A percentile compares a stretch with the other conserved stretches of the same genome.
These are phyloP conservation scores for Wickerhamiella alocasiicola DNA, from an alignment of 805 yeast genomes.

Conservation along the genomic window DNA sequence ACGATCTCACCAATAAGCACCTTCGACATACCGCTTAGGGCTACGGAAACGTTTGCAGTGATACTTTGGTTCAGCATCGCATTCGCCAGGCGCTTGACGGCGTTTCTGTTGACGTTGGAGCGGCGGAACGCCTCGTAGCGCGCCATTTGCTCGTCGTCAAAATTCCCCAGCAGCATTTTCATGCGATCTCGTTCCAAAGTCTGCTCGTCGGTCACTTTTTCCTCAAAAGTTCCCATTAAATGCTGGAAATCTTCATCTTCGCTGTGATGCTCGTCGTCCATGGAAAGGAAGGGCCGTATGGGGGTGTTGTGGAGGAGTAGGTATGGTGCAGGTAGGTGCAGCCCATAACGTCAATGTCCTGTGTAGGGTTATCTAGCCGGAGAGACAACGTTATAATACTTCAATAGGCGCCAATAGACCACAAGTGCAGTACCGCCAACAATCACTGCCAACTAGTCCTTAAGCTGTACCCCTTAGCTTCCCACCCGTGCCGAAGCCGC, in stretches of 20 bases:
- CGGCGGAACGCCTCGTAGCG: constrained; percentile 80
- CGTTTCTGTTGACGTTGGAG: constrained; percentile 56
- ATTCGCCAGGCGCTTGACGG: constrained; percentile 70
- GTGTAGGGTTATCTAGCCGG: too few species aligned
- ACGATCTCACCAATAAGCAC: constrained; percentile 83
- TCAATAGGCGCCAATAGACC: too few species aligned
- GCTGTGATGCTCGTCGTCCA: not conserved
- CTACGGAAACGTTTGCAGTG: constrained; percentile 65
- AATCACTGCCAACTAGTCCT: too few species aligned
- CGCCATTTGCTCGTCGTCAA: constrained; percentile 73
- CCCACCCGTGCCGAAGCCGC: too few species aligned
- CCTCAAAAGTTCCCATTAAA: constrained; percentile 5
- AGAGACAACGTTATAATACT: too few species aligned
- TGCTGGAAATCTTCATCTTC: constrained; percentile 7
- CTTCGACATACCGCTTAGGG: constrained; percentile 76
- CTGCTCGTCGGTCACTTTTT: constrained; percentile 12
- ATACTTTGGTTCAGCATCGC: constrained; percentile 69
- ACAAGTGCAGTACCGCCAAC: too few species aligned
- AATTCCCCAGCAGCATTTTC: constrained; percentile 49
- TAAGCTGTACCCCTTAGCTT: too few species aligned
- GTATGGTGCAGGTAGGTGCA: too few species aligned
- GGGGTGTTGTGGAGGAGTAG: too few species aligned
- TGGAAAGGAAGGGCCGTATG: too few species aligned
- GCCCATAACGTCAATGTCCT: too few species aligned
- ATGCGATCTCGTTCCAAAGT: constrained; percentile 28